Evolutionary conservation across 2,329 filamentous ascomycete genomes (phyloP).

Genomic region (Talaromyces sp.): DNA sequence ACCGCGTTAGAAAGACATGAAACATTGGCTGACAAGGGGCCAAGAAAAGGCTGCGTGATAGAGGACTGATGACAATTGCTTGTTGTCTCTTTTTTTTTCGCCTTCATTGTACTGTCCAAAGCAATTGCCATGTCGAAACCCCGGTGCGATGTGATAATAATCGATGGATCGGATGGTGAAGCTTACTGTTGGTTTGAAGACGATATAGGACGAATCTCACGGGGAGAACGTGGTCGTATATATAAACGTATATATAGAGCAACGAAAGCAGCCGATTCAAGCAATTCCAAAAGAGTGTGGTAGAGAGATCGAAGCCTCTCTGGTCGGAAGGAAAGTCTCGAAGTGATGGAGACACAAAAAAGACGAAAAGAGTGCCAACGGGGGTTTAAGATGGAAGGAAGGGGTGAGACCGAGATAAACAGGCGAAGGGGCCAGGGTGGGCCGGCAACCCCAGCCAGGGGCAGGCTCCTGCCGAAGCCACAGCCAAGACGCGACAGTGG

Average conservation of each 20-base stretch:
- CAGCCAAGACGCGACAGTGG: not conserved
- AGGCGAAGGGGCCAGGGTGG: conserved; percentile 10
- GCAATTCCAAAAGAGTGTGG: conserved; percentile 35
- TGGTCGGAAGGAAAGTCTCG: conserved; percentile 35
- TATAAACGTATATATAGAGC: not conserved
- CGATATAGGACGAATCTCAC: not conserved
- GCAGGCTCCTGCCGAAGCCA: not conserved
- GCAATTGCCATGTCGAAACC: not conserved
- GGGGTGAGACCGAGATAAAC: conserved; percentile 17
- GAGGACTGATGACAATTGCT: not conserved
- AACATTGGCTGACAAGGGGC: not conserved
- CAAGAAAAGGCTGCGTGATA: not conserved
- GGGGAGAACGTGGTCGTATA: not conserved
- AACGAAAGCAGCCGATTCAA: conserved; percentile 18
- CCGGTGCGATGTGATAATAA: not conserved
- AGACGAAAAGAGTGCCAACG: conserved; percentile 12
- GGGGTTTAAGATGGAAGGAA: conserved; percentile 18
- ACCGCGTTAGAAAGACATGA: not conserved
- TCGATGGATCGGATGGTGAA: not conserved
- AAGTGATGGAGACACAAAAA: conserved; percentile 13
- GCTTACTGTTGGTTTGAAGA: not conserved
- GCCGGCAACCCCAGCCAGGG: conserved; percentile 11
- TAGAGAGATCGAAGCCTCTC: conserved; percentile 34
- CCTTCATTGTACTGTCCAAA: not conserved
- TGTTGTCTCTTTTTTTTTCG: not conserved